Evolutionary conservation across 1,284 basidiomycete genomes (phyloP).

Genomic region (Gomphus sp.): DNA sequence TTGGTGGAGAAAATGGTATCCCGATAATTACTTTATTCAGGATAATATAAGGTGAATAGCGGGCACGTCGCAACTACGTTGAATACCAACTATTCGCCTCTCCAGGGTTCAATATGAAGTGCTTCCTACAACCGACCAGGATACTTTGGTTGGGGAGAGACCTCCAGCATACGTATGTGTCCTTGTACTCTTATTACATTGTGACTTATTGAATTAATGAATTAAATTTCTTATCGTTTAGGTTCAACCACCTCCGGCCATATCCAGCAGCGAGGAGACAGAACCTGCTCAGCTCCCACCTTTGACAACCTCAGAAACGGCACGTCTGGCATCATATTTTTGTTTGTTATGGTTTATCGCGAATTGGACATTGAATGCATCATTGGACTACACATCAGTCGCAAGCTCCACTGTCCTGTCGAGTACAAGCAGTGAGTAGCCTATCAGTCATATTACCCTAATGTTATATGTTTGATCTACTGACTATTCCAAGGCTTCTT

Average conservation of each 20-base stretch:
- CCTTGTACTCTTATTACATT: neutral
- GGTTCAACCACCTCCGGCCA: neutral
- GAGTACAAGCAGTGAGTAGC: conserved; percentile 71
- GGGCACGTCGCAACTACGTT: neutral
- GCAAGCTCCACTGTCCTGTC: conserved; percentile 86
- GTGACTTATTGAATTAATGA: neutral
- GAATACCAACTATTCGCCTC: neutral
- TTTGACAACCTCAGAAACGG: conserved; percentile 65
- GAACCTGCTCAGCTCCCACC: conserved; percentile 27
- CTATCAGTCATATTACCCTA: neutral
- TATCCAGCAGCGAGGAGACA: neutral
- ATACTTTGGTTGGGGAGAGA: neutral
- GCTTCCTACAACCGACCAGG: neutral
- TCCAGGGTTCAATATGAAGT: neutral
- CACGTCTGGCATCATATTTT: conserved; percentile 67
- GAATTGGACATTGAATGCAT: conserved; percentile 82
- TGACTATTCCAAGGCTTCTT: conserved; percentile 71
- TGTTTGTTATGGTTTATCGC: conserved; percentile 86
- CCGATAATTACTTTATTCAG: too few relatives aligned
- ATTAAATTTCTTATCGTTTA: neutral
- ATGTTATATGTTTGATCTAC: conserved; percentile 1
- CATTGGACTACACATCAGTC: conserved; percentile 80
- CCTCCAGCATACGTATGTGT: neutral
- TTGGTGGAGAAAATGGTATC: conserved; percentile 17
- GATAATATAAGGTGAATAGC: neutral